Conservation (phyloP, 2,329 filamentous ascomycete genomes). For the Coniosporium tulheliwenetii region DNA sequence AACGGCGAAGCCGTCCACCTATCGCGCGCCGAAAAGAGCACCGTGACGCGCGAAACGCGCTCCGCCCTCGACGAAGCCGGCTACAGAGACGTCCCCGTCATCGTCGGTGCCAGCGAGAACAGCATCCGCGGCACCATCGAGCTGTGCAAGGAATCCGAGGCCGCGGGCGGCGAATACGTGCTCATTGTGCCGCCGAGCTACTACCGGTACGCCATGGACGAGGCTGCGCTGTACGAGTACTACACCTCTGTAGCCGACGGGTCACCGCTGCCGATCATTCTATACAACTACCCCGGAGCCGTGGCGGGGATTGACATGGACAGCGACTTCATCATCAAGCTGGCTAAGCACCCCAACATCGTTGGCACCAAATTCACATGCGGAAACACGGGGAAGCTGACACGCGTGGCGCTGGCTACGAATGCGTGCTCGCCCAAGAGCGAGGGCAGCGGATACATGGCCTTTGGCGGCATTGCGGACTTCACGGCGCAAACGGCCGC, state of each 20-base stretch:
- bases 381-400: slow-evolving; percentile 79
- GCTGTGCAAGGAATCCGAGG: slow-evolving; percentile 49
- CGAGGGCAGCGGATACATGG: slow-evolving; percentile 48
- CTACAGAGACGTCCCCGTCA: slow-evolving; percentile 60
- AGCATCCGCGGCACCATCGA: slow-evolving; percentile 69
- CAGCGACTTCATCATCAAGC: slow-evolving; percentile 67
- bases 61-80: slow-evolving; percentile 71
- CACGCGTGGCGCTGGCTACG: slow-evolving; percentile 59
- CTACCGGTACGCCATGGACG: slow-evolving; percentile 63
- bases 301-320: slow-evolving; percentile 82
- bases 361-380: slow-evolving; percentile 85
- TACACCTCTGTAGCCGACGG: slow-evolving; percentile 60
- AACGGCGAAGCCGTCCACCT: slow-evolving; percentile 84
- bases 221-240: slow-evolving; percentile 57
- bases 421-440: slow-evolving; percentile 50
- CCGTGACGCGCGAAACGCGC: slow-evolving; percentile 61
- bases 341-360: slow-evolving; percentile 70
- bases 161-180: slow-evolving; percentile 63
- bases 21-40: slow-evolving; percentile 58
- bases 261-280: slow-evolving; percentile 60
- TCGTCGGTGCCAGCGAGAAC: slow-evolving; percentile 68
- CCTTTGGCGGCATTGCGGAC: slow-evolving; percentile 76
- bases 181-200: slow-evolving; percentile 71
- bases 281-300: slow-evolving; percentile 86
- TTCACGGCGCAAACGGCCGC: slow-evolving; percentile 72